A percentile compares a stretch with the other conserved stretches of the same genome.
Conservation (phyloP, 176 grass and related monocot genomes). For the Phoenix roebelenii region DNA sequence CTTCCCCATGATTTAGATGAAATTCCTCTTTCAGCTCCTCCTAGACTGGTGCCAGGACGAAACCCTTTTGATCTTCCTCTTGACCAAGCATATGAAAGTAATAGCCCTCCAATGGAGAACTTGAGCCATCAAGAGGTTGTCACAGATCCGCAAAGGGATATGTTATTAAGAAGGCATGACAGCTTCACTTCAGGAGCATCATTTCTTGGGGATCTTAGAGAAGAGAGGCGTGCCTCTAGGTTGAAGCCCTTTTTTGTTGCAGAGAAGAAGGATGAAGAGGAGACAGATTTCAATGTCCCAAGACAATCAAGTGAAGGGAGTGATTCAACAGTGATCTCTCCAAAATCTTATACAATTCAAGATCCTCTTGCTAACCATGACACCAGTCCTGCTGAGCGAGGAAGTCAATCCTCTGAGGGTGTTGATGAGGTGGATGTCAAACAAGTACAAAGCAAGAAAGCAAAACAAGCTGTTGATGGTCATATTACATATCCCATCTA, state of each 20-base stretch:
- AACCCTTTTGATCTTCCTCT: conserved; percentile 40
- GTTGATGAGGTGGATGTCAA: too few relatives aligned
- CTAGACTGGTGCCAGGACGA: conserved; percentile 20
- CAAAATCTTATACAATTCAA: conserved; percentile 29
- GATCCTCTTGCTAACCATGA: conserved; percentile 15
- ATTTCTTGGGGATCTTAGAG: conserved; percentile 5
- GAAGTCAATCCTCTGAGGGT: too few relatives aligned
- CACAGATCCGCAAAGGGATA: conserved; percentile 1
- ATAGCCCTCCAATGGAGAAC: conserved; percentile 12
- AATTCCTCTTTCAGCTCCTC: conserved; percentile 55
- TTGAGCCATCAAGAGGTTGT: not conserved
- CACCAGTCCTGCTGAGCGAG: conserved; percentile 9
- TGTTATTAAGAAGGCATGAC: conserved; percentile 12
- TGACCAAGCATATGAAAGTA: conserved; percentile 15
- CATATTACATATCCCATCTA: conserved; percentile 32
- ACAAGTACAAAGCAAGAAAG: conserved; percentile 25
- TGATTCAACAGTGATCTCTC: conserved; percentile 21
- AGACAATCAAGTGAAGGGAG: conserved; percentile 14
- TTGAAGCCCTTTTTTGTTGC: conserved; percentile 37
- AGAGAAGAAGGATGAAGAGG: conserved; percentile 24
- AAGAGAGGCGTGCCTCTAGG: conserved; percentile 11
- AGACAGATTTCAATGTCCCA: conserved; percentile 1
- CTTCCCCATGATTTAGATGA: conserved; percentile 35
- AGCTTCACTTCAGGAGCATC: conserved; percentile 26
- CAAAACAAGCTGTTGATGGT: conserved; percentile 17